Evolutionary conservation across 2,329 filamentous ascomycete species (phyloP).

Genomic region (Paramyrothecium sp.): DNA sequence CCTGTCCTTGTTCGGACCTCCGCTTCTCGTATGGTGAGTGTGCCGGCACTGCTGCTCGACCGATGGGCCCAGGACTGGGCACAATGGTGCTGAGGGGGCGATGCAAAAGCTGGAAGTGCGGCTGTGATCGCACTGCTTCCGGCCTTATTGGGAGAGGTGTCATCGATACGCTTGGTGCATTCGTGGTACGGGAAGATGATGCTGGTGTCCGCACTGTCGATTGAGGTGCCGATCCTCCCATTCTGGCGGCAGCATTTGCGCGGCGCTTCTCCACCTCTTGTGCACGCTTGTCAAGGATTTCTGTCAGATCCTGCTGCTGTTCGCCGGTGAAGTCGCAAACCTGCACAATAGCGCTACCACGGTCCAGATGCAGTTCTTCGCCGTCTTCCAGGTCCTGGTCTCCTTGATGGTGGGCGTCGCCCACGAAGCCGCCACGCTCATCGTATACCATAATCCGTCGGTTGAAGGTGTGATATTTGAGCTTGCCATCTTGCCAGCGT

Average conservation of each 20-base stretch:
- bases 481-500: slow-evolving; percentile 87
- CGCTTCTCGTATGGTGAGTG: slow-evolving; percentile 32
- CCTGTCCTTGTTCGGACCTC: slow-evolving; percentile 13
- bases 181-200: slow-evolving; percentile 18
- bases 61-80: slow-evolving; percentile 25
- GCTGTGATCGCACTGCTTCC: slow-evolving; percentile 10
- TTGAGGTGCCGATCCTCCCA: slow-evolving; percentile 5
- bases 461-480: slow-evolving; percentile 90
- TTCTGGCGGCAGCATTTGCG: slow-evolving; percentile 39
- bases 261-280: slow-evolving; percentile 54
- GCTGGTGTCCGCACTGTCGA: slow-evolving; percentile 14
- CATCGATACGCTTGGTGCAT: background rate
- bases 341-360: slow-evolving; percentile 73
- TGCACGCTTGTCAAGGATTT: slow-evolving; percentile 68
- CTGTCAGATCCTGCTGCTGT: slow-evolving; percentile 74
- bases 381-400: slow-evolving; percentile 71
- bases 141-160: slow-evolving; percentile 12
- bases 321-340: slow-evolving; percentile 73
- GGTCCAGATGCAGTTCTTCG: slow-evolving; percentile 78
- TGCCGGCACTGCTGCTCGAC: slow-evolving; percentile 28
- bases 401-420: slow-evolving; percentile 79
- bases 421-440: slow-evolving; percentile 74
- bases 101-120: slow-evolving; percentile 37
- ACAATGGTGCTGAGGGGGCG: slow-evolving; percentile 40
- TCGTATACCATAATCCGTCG: slow-evolving; percentile 89